A percentile compares a stretch with the other conserved stretches of the same genome.
These are phyloP conservation scores for Chrysoporthe cubensis DNA, from an alignment of 2,329 filamentous ascomycete species.

Conservation along the genomic window DNA sequence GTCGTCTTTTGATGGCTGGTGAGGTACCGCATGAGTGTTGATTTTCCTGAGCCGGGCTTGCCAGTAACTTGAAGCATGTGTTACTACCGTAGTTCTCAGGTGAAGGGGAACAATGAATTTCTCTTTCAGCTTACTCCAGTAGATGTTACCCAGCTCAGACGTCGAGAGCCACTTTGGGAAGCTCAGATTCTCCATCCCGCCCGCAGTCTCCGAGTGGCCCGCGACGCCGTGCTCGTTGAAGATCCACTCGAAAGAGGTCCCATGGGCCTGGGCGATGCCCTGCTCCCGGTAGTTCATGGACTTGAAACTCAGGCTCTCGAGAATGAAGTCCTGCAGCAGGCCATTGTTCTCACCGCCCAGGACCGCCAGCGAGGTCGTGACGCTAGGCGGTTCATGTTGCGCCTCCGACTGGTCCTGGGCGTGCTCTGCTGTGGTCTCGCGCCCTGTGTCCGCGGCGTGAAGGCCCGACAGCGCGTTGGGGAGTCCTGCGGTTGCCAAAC, in stretches of 20 bases:
- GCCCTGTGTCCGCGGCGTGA: neutral
- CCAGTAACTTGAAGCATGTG: slow-evolving; percentile 37
- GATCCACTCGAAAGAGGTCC: slow-evolving; percentile 24
- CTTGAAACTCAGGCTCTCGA: slow-evolving; percentile 20
- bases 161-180: slow-evolving; percentile 24
- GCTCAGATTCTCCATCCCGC: neutral
- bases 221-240: slow-evolving; percentile 7
- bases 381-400: neutral
- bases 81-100: neutral
- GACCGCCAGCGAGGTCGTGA: neutral
- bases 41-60: slow-evolving; percentile 52
- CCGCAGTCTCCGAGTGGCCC: neutral
- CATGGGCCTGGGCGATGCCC: slow-evolving; percentile 22
- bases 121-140: slow-evolving; percentile 15
- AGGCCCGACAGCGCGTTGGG: slow-evolving; percentile 5
- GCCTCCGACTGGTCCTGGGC: neutral
- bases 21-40: slow-evolving; percentile 48
- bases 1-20: slow-evolving; percentile 32
- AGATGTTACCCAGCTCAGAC: slow-evolving; percentile 20
- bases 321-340: slow-evolving; percentile 24
- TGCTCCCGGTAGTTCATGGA: slow-evolving; percentile 22
- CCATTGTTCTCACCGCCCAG: neutral
- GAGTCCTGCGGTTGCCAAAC: neutral
- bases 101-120: too few relatives aligned
- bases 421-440: neutral